A percentile compares a stretch with the other conserved stretches of the same genome.
Evolutionary conservation across 768 basidiomycete genomes (phyloP).

Genomic region (Chalciporus chontae): DNA sequence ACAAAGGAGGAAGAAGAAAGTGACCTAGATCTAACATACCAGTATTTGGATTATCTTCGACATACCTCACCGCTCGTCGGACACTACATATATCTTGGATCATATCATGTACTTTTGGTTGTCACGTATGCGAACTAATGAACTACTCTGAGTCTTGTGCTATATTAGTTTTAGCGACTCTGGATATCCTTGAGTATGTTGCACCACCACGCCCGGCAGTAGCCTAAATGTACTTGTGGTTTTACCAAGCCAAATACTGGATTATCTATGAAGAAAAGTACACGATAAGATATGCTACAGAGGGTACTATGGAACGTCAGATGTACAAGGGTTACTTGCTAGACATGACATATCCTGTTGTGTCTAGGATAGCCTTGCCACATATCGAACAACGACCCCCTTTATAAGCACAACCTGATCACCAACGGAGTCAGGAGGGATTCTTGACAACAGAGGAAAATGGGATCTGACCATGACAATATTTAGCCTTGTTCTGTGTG

Average conservation of each 20-base stretch:
- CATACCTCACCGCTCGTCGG: background rate
- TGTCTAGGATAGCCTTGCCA: constrained; percentile 83
- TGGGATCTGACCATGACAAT: constrained; percentile 69
- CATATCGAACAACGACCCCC: constrained; percentile 86
- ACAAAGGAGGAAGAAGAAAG: constrained; percentile 37
- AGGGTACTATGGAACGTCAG: constrained; percentile 21
- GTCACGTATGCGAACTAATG: background rate
- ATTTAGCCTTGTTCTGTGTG: constrained; percentile 85
- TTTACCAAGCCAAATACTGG: background rate
- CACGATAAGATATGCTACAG: constrained; percentile 15
- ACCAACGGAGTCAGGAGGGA: constrained; percentile 5
- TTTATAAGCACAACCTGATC: constrained; percentile 79
- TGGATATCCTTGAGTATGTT: too few relatives aligned
- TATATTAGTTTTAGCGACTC: too few relatives aligned
- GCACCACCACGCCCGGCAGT: too few relatives aligned
- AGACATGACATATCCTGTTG: constrained; percentile 80
- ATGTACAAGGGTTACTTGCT: constrained; percentile 49
- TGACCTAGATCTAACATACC: constrained; percentile 20
- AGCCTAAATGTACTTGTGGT: background rate
- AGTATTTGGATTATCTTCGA: background rate
- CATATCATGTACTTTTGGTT: background rate
- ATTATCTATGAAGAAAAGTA: background rate
- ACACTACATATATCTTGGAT: constrained; percentile 13
- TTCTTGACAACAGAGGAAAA: constrained; percentile 2
- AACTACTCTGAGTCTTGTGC: too few relatives aligned